Conservation (phyloP, 805 yeast genomes). For the Starmerella apis region DNA sequence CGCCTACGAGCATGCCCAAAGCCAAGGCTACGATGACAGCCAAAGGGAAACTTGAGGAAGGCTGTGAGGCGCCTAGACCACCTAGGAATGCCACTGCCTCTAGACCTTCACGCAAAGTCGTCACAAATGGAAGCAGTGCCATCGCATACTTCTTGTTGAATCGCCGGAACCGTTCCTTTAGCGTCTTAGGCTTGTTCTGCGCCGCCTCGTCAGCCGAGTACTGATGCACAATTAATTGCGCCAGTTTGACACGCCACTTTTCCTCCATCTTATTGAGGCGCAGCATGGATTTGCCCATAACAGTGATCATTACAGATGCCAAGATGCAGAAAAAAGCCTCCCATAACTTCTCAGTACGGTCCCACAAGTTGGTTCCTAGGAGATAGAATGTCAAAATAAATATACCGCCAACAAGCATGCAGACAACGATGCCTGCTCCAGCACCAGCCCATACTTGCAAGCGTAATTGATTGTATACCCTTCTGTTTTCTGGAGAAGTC, state of each 20-base stretch:
- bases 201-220: constrained; percentile 3
- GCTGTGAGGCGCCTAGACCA: constrained; percentile 71
- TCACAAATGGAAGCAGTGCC: constrained; percentile 70
- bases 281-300: constrained; percentile 77
- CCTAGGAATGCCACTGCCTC: constrained; percentile 90
- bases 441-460: constrained; percentile 81
- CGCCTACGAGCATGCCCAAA: constrained; percentile 55
- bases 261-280: constrained; percentile 71
- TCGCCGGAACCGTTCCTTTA: constrained; percentile 4
- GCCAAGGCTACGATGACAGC: constrained; percentile 51
- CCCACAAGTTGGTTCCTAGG: constrained; percentile 78
- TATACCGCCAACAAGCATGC: constrained; percentile 60
- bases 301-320: constrained; percentile 67
- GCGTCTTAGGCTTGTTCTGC: not conserved
- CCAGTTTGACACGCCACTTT: constrained; percentile 63
- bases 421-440: constrained; percentile 52
- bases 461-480: constrained; percentile 39
- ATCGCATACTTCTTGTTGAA: constrained; percentile 47
- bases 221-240: constrained; percentile 32
- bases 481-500: constrained; percentile 14
- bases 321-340: constrained; percentile 74
- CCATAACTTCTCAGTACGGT: constrained; percentile 77
- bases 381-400: constrained; percentile 63
- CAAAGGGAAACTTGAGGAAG: constrained; percentile 52
- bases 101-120: constrained; percentile 79